Percentiles rank a stretch among this genome's conserved stretches.
phyloP scores from a whole-genome alignment of 2,329 filamentous ascomycete genomes.

The Plectosphaerella cucumerina region DNA sequence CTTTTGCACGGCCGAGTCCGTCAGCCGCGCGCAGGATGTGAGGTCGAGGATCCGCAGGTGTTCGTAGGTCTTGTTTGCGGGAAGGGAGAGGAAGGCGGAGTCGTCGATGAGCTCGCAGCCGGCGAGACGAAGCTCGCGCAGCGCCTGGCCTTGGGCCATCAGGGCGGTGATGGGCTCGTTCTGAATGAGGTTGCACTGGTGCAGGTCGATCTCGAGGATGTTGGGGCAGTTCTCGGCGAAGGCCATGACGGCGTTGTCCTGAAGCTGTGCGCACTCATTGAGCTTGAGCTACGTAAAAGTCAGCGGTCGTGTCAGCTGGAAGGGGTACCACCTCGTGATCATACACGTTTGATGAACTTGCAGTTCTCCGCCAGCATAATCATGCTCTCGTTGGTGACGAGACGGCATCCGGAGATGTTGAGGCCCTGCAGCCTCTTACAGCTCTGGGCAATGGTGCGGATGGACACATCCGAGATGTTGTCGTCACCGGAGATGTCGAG shows the following conservation, averaged over 20 bases:
- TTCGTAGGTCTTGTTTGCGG: conserved; percentile 67
- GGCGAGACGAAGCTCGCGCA: conserved; percentile 87
- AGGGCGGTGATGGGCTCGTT: conserved; percentile 81
- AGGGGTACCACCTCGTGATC: conserved; percentile 21
- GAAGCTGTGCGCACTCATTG: conserved; percentile 84
- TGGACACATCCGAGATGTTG: conserved; percentile 79
- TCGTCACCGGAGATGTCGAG: conserved; percentile 83
- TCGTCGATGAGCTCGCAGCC: conserved; percentile 84
- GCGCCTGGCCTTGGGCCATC: conserved; percentile 69
- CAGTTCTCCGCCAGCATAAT: conserved; percentile 77
- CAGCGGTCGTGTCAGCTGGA: background rate
- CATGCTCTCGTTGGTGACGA: conserved; percentile 82
- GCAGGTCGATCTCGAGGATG: conserved; percentile 93
- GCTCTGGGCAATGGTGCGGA: conserved; percentile 72
- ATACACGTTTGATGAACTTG: conserved; percentile 78
- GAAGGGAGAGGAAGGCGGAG: conserved; percentile 78
- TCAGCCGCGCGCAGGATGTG: conserved; percentile 79
- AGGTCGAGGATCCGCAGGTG: conserved; percentile 90
- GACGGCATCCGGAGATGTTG: conserved; percentile 83
- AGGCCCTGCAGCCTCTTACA: conserved; percentile 85
- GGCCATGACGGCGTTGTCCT: conserved; percentile 74
- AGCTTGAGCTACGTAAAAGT: conserved; percentile 68
- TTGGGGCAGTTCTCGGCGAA: conserved; percentile 88
- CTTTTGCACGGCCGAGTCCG: conserved; percentile 81
- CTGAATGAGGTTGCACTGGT: conserved; percentile 76